A percentile compares a stretch with the other conserved stretches of the same genome.
These are phyloP conservation scores for Cladosporium sp. DNA, from an alignment of 2,329 filamentous ascomycete species.

Conservation along the genomic window DNA sequence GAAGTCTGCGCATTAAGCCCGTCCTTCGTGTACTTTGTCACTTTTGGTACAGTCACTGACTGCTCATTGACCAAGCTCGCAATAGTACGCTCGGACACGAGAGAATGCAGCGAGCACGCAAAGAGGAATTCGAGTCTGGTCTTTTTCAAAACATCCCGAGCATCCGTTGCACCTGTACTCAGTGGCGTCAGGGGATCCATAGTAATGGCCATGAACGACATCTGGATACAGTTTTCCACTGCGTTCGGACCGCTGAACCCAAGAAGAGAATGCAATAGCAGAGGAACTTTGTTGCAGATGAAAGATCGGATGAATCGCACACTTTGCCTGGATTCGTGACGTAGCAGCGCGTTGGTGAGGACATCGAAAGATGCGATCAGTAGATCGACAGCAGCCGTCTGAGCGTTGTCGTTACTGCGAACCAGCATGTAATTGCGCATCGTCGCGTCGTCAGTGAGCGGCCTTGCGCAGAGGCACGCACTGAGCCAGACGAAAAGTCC, in stretches of 20 bases:
- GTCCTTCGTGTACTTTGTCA: constrained; percentile 71
- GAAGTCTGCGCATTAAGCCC: constrained; percentile 72
- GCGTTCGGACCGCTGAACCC: constrained; percentile 53
- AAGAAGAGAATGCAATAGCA: constrained; percentile 53
- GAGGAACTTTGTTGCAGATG: constrained; percentile 66
- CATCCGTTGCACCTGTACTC: constrained; percentile 51
- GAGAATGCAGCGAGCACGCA: constrained; percentile 76
- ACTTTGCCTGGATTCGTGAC: constrained; percentile 52
- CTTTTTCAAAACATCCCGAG: constrained; percentile 54
- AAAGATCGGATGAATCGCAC: constrained; percentile 78
- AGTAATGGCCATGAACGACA: constrained; percentile 58
- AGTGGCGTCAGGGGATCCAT: constrained; percentile 61
- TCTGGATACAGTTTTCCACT: constrained; percentile 58
- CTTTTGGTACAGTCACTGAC: constrained; percentile 68
- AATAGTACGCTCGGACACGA: constrained; percentile 74
- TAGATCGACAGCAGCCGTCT: constrained; percentile 71
- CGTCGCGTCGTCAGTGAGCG: constrained; percentile 72
- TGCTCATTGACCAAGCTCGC: constrained; percentile 76
- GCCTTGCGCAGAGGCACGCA: constrained; percentile 71
- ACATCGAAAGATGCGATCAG: constrained; percentile 86
- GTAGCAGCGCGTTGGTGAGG: constrained; percentile 77
- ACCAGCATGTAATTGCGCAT: constrained; percentile 78
- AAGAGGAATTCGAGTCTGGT: constrained; percentile 82
- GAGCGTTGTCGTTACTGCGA: constrained; percentile 76
- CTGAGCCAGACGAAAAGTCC: constrained; percentile 83